A percentile compares a stretch with the other conserved stretches of the same genome.
Evolutionary conservation across 2,329 filamentous ascomycete genomes (phyloP).

Genomic region (Clonostachys rhizophaga): DNA sequence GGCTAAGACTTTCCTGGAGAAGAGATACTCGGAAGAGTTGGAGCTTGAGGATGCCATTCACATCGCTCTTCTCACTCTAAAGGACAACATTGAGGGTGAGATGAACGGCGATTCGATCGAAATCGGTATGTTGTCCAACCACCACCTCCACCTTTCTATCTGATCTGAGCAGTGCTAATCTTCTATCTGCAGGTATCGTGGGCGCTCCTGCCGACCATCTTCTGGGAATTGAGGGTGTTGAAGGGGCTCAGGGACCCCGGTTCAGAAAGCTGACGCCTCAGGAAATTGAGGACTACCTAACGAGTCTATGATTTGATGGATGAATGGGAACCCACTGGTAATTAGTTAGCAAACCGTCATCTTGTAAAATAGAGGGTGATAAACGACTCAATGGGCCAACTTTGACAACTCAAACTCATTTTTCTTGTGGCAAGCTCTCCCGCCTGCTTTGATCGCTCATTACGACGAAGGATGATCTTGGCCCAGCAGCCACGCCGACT

Average conservation of each 20-base stretch:
- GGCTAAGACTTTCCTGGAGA: slow-evolving; percentile 98
- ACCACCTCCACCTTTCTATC: not conserved
- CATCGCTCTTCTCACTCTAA: slow-evolving; percentile 93
- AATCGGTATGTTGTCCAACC: slow-evolving; percentile 64
- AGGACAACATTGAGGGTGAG: slow-evolving; percentile 98
- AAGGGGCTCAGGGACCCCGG: slow-evolving; percentile 76
- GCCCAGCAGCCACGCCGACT: slow-evolving; percentile 41
- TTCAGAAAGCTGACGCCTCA: slow-evolving; percentile 95
- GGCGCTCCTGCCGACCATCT: slow-evolving; percentile 91
- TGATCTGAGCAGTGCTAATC: not conserved
- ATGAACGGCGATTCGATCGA: slow-evolving; percentile 99
- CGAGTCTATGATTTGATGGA: slow-evolving; percentile 71
- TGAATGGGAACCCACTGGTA: slow-evolving; percentile 8
- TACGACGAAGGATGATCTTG: slow-evolving; percentile 43
- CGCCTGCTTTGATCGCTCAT: not conserved
- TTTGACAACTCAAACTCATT: too few species aligned
- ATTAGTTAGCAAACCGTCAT: slow-evolving; percentile 10
- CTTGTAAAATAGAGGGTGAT: slow-evolving; percentile 37
- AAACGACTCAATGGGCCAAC: not conserved
- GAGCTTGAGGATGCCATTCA: slow-evolving; percentile 98
- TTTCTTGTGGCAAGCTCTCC: too few species aligned
- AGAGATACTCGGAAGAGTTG: slow-evolving; percentile 94
- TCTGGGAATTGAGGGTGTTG: slow-evolving; percentile 84
- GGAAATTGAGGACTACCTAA: slow-evolving; percentile 99
- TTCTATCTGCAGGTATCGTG: slow-evolving; percentile 67